Evolutionary conservation across 768 basidiomycete genomes (phyloP).

Genomic region (Rhodocollybia butyracea): DNA sequence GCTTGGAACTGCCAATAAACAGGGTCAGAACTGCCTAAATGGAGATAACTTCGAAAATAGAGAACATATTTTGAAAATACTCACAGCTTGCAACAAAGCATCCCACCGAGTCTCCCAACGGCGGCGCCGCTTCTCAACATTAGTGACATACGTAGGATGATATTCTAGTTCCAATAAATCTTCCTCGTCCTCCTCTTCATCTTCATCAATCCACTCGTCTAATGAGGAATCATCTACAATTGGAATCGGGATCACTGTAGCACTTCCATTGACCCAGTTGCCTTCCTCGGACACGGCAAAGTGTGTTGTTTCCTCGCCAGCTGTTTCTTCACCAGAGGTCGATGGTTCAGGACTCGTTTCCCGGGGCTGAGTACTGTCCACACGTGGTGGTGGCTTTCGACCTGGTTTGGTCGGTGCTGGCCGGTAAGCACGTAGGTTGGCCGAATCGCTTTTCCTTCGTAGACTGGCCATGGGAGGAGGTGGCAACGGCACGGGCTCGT

Average conservation of each 20-base stretch:
- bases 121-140: conserved; percentile 62
- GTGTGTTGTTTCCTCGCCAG: conserved; percentile 50
- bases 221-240: conserved; percentile 24
- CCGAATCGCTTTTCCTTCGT: conserved; percentile 41
- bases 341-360: conserved; percentile 79
- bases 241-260: conserved; percentile 10
- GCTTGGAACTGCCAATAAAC: conserved; percentile 58
- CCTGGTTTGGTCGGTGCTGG: not conserved
- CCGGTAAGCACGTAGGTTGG: conserved; percentile 28
- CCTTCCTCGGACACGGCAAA: conserved; percentile 38
- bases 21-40: conserved; percentile 30
- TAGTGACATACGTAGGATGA: conserved; percentile 67
- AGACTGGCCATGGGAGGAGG: conserved; percentile 43
- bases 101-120: conserved; percentile 80
- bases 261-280: conserved; percentile 29
- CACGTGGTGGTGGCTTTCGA: conserved; percentile 69
- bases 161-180: conserved; percentile 75
- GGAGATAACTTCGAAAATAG: conserved; percentile 7
- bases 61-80: conserved; percentile 13
- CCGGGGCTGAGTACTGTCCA: conserved; percentile 79
- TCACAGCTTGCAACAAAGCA: conserved; percentile 65
- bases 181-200: conserved; percentile 64
- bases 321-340: conserved; percentile 75
- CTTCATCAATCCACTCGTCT: conserved; percentile 72
- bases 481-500: conserved; percentile 60